A percentile compares a stretch with the other conserved stretches of the same genome.
Conservation (phyloP, 257 asterid species). For the Fraxinus cuspidata region DNA sequence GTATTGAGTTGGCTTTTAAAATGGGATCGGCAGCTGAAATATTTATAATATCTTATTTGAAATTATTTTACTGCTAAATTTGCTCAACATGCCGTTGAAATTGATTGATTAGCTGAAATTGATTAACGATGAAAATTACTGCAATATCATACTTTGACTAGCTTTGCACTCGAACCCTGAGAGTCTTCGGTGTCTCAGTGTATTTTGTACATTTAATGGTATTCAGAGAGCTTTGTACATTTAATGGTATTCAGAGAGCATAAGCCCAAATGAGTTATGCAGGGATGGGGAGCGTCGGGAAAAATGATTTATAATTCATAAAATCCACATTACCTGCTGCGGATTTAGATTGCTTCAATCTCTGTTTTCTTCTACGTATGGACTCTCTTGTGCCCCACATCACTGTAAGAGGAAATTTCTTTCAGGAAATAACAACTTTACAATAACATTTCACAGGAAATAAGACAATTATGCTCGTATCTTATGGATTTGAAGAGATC, state of each 20-base stretch:
- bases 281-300: neutral
- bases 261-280: neutral
- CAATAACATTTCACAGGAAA: constrained; percentile 60
- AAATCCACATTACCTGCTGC: neutral
- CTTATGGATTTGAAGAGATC: constrained; percentile 94
- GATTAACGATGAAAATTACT: neutral
- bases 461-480: constrained; percentile 87
- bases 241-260: neutral
- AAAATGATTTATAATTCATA: too few relatives aligned
- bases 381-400: constrained; percentile 15
- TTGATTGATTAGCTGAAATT: neutral
- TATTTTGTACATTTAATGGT: neutral
- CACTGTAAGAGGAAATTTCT: neutral
- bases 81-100: neutral
- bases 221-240: neutral
- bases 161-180: neutral
- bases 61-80: neutral
- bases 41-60: neutral
- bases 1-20: neutral
- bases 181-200: neutral
- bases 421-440: constrained; percentile 23
- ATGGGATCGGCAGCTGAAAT: neutral
- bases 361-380: constrained; percentile 4
- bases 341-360: constrained; percentile 15
- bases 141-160: neutral